A percentile compares a stretch with the other conserved stretches of the same genome.
Conservation (phyloP, 2,329 filamentous ascomycete species). For the Alternaria dauci region DNA sequence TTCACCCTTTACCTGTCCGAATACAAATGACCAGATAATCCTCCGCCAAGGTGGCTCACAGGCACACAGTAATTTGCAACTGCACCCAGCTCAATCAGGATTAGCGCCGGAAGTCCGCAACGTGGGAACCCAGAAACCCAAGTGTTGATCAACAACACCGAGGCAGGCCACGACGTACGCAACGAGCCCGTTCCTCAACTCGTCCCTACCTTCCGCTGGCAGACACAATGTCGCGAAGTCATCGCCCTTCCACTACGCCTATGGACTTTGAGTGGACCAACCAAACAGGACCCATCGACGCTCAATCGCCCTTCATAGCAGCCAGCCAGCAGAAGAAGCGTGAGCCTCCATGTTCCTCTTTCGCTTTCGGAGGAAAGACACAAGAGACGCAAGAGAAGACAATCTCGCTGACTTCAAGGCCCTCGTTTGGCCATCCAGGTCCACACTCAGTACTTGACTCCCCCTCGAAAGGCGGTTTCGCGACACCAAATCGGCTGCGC, state of each 20-base stretch:
- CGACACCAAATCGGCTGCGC: constrained; percentile 53
- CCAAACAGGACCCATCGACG: constrained; percentile 55
- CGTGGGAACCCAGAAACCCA: constrained; percentile 14
- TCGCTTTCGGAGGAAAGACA: constrained; percentile 11
- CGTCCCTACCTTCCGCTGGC: neutral
- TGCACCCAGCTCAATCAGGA: constrained; percentile 9
- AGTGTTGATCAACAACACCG: constrained; percentile 27
- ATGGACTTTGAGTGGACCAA: constrained; percentile 66
- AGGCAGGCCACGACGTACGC: constrained; percentile 17
- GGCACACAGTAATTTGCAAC: neutral
- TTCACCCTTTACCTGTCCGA: neutral
- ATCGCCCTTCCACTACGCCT: constrained; percentile 54
- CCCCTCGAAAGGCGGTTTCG: constrained; percentile 57
- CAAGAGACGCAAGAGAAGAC: constrained; percentile 4
- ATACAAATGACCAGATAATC: neutral
- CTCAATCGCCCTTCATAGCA: constrained; percentile 58
- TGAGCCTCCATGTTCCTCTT: constrained; percentile 31
- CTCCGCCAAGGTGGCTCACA: neutral
- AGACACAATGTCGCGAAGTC: constrained; percentile 36
- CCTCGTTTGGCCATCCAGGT: constrained; percentile 30
- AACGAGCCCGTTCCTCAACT: neutral
- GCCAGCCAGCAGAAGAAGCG: constrained; percentile 49
- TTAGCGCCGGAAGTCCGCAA: constrained; percentile 30
- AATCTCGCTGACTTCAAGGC: constrained; percentile 25
- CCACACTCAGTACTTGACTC: constrained; percentile 53